These are phyloP conservation scores for Lactarius trivialis DNA, from an alignment of 768 basidiomycete species.

Conservation along the genomic window DNA sequence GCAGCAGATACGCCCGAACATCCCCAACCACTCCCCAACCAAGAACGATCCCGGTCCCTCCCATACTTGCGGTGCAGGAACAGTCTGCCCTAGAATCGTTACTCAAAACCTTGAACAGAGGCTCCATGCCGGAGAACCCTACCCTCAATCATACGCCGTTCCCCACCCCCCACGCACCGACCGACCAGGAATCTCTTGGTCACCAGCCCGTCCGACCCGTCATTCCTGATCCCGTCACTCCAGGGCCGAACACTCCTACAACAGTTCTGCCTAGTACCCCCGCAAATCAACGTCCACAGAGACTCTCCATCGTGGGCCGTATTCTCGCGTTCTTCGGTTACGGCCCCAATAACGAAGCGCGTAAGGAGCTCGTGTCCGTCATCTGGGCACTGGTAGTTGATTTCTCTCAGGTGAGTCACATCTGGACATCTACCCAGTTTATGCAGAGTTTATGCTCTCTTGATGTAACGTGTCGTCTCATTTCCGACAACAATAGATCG, in stretches of 20 bases:
- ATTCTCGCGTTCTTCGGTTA: slow-evolving; percentile 43
- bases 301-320: slow-evolving; percentile 16
- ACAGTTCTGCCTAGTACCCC: background rate
- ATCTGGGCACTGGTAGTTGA: slow-evolving; percentile 47
- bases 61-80: background rate
- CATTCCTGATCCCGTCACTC: background rate
- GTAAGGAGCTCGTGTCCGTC: slow-evolving; percentile 49
- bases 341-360: slow-evolving; percentile 44
- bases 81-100: background rate
- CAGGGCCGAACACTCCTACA: background rate
- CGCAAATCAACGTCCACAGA: background rate
- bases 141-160: background rate
- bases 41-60: background rate
- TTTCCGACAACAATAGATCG: slow-evolving; percentile 36
- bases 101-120: slow-evolving; percentile 7
- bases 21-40: no score
- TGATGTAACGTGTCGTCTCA: slow-evolving; percentile 3
- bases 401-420: slow-evolving; percentile 43
- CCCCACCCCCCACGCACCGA: background rate
- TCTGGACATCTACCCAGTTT: background rate
- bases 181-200: background rate
- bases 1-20: slow-evolving; percentile 2
- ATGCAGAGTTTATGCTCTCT: no score
- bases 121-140: slow-evolving; percentile 6
- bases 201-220: background rate